A percentile compares a stretch with the other conserved stretches of the same genome.
Evolutionary conservation across 2,329 filamentous ascomycete genomes (phyloP).

Genomic region (Calonectria pseudoturangicola): DNA sequence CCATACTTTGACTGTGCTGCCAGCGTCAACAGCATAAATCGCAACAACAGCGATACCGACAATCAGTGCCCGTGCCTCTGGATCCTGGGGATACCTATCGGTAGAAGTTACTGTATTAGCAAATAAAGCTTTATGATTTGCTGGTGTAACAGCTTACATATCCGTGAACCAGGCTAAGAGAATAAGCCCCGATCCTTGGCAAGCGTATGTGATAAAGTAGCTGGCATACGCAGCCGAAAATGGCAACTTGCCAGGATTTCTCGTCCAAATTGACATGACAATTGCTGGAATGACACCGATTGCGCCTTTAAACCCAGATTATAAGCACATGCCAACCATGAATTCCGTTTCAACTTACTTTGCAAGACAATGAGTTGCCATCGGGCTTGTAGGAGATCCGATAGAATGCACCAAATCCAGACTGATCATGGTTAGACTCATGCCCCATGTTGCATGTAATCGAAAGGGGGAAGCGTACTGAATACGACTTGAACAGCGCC

Average conservation of each 20-base stretch:
- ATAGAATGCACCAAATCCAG: slow-evolving; percentile 72
- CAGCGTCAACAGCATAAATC: slow-evolving; percentile 41
- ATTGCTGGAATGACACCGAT: slow-evolving; percentile 69
- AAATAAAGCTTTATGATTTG: rapidly evolving
- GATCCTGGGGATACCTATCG: slow-evolving; percentile 37
- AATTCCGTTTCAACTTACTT: slow-evolving; percentile 48
- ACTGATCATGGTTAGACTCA: slow-evolving; percentile 56
- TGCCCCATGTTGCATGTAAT: not conserved
- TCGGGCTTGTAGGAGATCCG: slow-evolving; percentile 68
- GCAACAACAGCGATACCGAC: slow-evolving; percentile 39
- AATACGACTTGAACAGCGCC: slow-evolving; percentile 65
- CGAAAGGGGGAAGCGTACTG: slow-evolving; percentile 32
- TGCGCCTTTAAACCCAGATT: slow-evolving; percentile 49
- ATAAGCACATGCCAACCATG: not conserved
- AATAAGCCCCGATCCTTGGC: slow-evolving; percentile 69
- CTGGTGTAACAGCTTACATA: slow-evolving; percentile 51
- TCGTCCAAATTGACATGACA: slow-evolving; percentile 73
- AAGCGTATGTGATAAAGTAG: slow-evolving; percentile 68
- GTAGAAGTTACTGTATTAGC: not conserved
- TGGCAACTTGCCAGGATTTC: slow-evolving; percentile 63
- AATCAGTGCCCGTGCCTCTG: slow-evolving; percentile 37
- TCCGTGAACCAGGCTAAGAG: slow-evolving; percentile 73
- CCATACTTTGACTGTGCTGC: slow-evolving; percentile 34
- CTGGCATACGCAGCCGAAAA: slow-evolving; percentile 69
- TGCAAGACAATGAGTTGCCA: slow-evolving; percentile 71